Conservation (phyloP, 2,329 filamentous ascomycete genomes). For the Xylariaceae sp. region DNA sequence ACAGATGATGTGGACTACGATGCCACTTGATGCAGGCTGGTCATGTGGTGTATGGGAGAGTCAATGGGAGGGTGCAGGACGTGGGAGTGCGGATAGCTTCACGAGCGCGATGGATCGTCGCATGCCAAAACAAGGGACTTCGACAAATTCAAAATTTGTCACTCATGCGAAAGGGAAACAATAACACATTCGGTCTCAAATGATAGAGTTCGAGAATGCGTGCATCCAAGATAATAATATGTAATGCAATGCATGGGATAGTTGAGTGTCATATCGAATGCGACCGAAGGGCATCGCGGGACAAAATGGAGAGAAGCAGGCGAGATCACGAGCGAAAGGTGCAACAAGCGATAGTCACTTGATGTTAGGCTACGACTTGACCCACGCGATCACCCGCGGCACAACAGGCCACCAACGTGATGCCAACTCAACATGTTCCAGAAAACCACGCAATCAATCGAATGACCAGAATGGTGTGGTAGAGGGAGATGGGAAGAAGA, state of each 20-base stretch:
- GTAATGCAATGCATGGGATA: conserved; percentile 13
- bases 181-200: too few relatives aligned
- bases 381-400: conserved; percentile 3
- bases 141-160: neutral
- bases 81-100: conserved; percentile 25
- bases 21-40: too few relatives aligned
- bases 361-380: conserved; percentile 8
- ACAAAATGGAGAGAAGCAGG: conserved; percentile 16
- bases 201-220: conserved; percentile 11
- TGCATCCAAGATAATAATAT: conserved; percentile 9
- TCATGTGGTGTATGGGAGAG: neutral
- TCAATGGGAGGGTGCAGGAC: neutral
- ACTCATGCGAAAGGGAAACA: too few relatives aligned
- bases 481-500: conserved; percentile 16
- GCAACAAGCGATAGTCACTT: conserved; percentile 10
- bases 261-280: conserved; percentile 16
- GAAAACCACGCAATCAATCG: conserved; percentile 25
- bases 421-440: neutral
- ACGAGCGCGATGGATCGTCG: conserved; percentile 2
- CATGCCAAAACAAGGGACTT: neutral
- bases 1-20: too few relatives aligned
- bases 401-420: too few relatives aligned
- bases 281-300: conserved; percentile 15
- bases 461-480: conserved; percentile 11
- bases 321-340: conserved; percentile 6